Percentiles rank a stretch among this genome's conserved stretches.
Conservation (phyloP, 192 early-diverging fungal species). For the Glomus cerebriforme region DNA sequence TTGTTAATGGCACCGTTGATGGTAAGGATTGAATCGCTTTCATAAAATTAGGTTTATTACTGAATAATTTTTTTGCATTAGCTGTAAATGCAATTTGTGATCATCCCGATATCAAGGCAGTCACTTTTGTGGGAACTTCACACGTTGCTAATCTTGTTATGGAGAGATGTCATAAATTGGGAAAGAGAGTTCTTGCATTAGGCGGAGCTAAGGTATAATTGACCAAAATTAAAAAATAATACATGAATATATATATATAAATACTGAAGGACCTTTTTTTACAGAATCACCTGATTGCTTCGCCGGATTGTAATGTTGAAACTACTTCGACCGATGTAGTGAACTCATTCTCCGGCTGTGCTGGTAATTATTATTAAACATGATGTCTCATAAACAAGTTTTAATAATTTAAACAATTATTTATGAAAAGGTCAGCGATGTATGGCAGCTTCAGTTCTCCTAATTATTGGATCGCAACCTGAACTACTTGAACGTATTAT, state of each 20-base stretch:
- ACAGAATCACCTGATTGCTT: constrained; percentile 78
- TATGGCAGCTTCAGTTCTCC: constrained; percentile 74
- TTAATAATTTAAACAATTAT: not conserved
- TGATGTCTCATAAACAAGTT: not conserved
- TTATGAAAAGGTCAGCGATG: constrained; percentile 62
- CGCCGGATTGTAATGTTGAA: constrained; percentile 73
- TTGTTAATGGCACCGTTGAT: constrained; percentile 68
- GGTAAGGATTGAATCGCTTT: constrained; percentile 31
- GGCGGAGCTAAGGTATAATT: constrained; percentile 61
- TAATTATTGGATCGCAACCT: constrained; percentile 70
- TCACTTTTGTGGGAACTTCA: constrained; percentile 83
- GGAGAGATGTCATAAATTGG: constrained; percentile 46
- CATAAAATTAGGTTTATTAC: not conserved
- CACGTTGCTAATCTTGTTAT: constrained; percentile 68
- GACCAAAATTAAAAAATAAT: not conserved
- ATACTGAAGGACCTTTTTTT: constrained; percentile 16
- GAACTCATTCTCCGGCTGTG: constrained; percentile 73
- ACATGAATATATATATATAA: not conserved
- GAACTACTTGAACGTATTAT: constrained; percentile 65
- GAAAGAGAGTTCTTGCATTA: constrained; percentile 74
- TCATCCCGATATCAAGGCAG: constrained; percentile 64
- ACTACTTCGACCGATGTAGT: constrained; percentile 81
- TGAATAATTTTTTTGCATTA: not conserved
- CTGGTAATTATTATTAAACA: constrained; percentile 38
- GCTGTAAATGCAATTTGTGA: constrained; percentile 61